phyloP scores from a whole-genome alignment of 73 alveolate species.

The Tetrahymena thermophila region DNA sequence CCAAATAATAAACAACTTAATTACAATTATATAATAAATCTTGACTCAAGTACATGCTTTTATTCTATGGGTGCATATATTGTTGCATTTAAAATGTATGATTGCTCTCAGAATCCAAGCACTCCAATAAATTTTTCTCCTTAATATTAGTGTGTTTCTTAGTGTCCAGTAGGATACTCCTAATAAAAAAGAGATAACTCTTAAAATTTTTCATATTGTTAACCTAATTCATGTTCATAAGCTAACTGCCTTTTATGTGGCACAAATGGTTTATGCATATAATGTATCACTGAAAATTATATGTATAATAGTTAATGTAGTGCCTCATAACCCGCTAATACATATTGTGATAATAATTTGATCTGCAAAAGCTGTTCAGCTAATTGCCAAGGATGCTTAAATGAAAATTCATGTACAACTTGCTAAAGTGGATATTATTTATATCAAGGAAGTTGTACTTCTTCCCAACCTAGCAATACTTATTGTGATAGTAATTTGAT shows the following conservation, averaged over 20 bases:
- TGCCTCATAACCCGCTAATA: background rate
- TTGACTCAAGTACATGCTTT: background rate
- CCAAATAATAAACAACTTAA: background rate
- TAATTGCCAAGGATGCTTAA: too few species aligned
- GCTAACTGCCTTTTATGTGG: background rate
- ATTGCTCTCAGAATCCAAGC: background rate
- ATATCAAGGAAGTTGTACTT: too few species aligned
- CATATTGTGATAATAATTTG: background rate
- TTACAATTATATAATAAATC: background rate
- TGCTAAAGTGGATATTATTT: too few species aligned
- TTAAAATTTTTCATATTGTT: background rate
- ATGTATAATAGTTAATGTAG: background rate
- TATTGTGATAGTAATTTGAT: too few species aligned
- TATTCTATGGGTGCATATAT: background rate
- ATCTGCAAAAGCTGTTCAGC: background rate
- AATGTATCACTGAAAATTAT: background rate
- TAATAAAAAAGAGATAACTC: background rate
- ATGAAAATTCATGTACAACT: too few species aligned
- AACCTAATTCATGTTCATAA: background rate
- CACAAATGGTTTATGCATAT: background rate
- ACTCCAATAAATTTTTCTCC: background rate
- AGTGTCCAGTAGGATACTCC: background rate
- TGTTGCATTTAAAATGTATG: background rate
- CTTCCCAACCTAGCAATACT: too few species aligned
- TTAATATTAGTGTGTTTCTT: background rate